Conservation (phyloP, 495 filamentous ascomycete genomes). For the Annulohypoxylon maeteangense region DNA sequence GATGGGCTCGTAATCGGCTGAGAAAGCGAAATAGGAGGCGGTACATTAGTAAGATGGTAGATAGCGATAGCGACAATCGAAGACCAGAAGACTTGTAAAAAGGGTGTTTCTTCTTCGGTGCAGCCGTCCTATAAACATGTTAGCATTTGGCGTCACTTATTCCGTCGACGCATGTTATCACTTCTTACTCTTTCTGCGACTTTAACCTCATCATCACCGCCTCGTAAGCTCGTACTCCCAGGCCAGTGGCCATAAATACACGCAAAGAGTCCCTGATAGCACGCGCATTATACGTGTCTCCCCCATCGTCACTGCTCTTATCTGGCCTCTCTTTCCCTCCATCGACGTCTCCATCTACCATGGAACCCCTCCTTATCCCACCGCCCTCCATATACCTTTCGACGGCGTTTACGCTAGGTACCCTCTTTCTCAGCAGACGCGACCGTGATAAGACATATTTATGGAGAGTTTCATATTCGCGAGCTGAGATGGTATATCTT, state of each 20-base stretch:
- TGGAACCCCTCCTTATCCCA: conserved; percentile 15
- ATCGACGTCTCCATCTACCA: conserved; percentile 16
- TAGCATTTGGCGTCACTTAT: conserved; percentile 5
- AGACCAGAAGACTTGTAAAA: conserved; percentile 76
- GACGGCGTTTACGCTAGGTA: conserved; percentile 65
- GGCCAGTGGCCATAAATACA: conserved; percentile 76
- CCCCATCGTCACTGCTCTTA: conserved; percentile 34
- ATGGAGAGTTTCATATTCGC: conserved; percentile 86
- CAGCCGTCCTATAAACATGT: conserved; percentile 21
- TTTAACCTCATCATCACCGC: conserved; percentile 61
- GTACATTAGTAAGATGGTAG: conserved; percentile 85
- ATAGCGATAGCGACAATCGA: conserved; percentile 81
- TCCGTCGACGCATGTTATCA: neutral
- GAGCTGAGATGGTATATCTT: conserved; percentile 82
- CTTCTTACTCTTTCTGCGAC: conserved; percentile 55
- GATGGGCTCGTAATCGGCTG: conserved; percentile 76
- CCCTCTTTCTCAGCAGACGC: conserved; percentile 66
- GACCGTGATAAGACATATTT: conserved; percentile 78
- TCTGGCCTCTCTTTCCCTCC: conserved; percentile 44
- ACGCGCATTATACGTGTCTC: conserved; percentile 79
- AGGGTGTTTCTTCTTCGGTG: conserved; percentile 56
- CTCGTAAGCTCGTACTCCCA: conserved; percentile 75
- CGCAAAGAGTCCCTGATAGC: conserved; percentile 81
- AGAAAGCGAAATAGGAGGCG: conserved; percentile 92
- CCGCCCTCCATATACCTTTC: conserved; percentile 59